Evolutionary conservation across 164 flowering plant species (phyloP), one percentile per base, ranked within the genome.

Genomic region (Dillenia turbinata): DNA sequence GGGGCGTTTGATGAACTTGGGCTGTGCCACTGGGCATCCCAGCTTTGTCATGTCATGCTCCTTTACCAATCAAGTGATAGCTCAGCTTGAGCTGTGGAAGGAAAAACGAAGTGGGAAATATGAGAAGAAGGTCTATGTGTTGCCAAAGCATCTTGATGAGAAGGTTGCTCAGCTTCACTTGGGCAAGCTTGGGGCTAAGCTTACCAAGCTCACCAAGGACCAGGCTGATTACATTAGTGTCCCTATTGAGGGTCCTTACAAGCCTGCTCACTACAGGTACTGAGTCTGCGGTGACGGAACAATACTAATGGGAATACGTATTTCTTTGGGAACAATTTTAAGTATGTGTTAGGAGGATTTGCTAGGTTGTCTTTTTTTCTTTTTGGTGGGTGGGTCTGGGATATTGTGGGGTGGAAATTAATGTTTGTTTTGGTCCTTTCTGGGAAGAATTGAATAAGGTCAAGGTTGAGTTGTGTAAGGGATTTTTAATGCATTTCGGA

Each of bases 1-100:
- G 78, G 92, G 92, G 7, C 81, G 92, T 33, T 74, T 86, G 52
- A 84, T 86, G 92, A 86, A 86, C 81, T 75, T 86, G 85, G 92
- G 92, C 14, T 86, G 92, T 64, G 92, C 92, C 77, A 84, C 92
- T 15, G 92, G 92, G 1, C 92, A 86, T 79, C 92, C 92, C 44
- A 86, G 92, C 71, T 86, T 86, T 49, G 92, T 86, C 59, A 86
- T 86, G 92, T 86, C 92, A 12, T 85, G 90, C 71, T 85, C 90
- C 0, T 85, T 85, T 81, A 85, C 90, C 12, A 85, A 85, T 83
- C 92, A 86, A 61, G 92, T 86, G 59, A 86, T 86, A 62, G 92
- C 92, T n/a, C 92, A 86, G 81, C 84, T 86, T 12, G 92, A 86
- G 84, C 70, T 86, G 54, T 86, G 92, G 92, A 86, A 77, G 13